Evolutionary conservation across 768 basidiomycete species (phyloP).

Genomic region (Termitomyces sp.): DNA sequence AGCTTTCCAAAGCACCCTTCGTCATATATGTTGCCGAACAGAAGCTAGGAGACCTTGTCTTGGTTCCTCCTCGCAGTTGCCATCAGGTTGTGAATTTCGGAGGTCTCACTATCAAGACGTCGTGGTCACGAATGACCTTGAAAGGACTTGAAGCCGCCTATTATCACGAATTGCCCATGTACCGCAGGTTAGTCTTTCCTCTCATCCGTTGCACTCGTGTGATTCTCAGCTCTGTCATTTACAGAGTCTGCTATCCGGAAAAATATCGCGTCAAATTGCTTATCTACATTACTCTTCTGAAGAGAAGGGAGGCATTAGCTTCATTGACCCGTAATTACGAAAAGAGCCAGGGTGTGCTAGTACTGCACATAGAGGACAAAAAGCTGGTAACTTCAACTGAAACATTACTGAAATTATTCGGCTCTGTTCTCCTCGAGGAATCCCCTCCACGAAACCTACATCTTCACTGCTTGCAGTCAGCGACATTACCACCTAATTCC

Average conservation of each 20-base stretch:
- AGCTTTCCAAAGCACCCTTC: slow-evolving; percentile 66
- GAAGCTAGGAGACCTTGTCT: slow-evolving; percentile 70
- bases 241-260: slow-evolving; percentile 76
- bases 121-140: slow-evolving; percentile 84
- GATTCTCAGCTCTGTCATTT: not conserved
- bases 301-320: slow-evolving; percentile 8
- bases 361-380: not conserved
- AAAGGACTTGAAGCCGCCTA: slow-evolving; percentile 55
- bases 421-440: slow-evolving; percentile 50
- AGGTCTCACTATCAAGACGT: slow-evolving; percentile 78
- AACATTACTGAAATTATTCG: slow-evolving; percentile 41
- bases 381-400: slow-evolving; percentile 22
- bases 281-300: slow-evolving; percentile 50
- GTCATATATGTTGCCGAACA: slow-evolving; percentile 70
- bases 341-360: not conserved
- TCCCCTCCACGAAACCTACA: slow-evolving; percentile 22
- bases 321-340: not conserved
- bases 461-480: slow-evolving; percentile 14
- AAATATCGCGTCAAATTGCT: slow-evolving; percentile 72
- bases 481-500: not conserved
- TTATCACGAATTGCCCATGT: slow-evolving; percentile 74
- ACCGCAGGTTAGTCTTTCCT: slow-evolving; percentile 55
- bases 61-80: slow-evolving; percentile 77
- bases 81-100: slow-evolving; percentile 83
- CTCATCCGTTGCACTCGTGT: not conserved